Conservation (phyloP, 1,284 basidiomycete genomes). For the Marasmius oreades region DNA sequence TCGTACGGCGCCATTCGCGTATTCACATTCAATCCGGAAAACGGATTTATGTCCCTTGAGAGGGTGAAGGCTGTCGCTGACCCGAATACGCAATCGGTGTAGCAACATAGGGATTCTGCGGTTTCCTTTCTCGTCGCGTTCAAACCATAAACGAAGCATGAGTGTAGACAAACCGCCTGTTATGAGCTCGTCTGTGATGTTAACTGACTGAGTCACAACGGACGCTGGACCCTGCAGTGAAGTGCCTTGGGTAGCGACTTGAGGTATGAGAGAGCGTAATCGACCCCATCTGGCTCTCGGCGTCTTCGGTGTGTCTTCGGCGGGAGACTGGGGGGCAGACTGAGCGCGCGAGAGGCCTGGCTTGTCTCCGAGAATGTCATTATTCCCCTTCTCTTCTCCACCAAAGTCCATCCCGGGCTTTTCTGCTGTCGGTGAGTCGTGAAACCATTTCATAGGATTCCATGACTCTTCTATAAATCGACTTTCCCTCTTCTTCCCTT, state of each 20-base stretch:
- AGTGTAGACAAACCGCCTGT: conserved; percentile 79
- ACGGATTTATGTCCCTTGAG: conserved; percentile 76
- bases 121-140: conserved; percentile 85
- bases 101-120: conserved; percentile 86
- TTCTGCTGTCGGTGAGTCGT: conserved; percentile 51
- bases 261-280: conserved; percentile 63
- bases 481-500: conserved; percentile 53
- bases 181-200: conserved; percentile 84
- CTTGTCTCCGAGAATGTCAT: conserved; percentile 18
- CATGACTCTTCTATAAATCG: conserved; percentile 44
- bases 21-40: conserved; percentile 94
- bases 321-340: conserved; percentile 40
- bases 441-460: conserved; percentile 54
- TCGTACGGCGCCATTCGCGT: conserved; percentile 90
- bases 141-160: conserved; percentile 87
- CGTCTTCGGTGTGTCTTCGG: conserved; percentile 25
- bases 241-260: conserved; percentile 38
- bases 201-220: conserved; percentile 52
- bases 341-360: conserved; percentile 33
- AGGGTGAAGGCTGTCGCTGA: conserved; percentile 85
- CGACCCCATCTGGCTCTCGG: conserved; percentile 53
- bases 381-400: conserved; percentile 9
- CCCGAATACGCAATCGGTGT: conserved; percentile 80
- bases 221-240: conserved; percentile 36
- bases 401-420: conserved; percentile 32